Evolutionary conservation across 495 filamentous ascomycete species (phyloP), one percentile per base, ranked within the genome.

Genomic region (Hypomontagnella submonticulosa): DNA sequence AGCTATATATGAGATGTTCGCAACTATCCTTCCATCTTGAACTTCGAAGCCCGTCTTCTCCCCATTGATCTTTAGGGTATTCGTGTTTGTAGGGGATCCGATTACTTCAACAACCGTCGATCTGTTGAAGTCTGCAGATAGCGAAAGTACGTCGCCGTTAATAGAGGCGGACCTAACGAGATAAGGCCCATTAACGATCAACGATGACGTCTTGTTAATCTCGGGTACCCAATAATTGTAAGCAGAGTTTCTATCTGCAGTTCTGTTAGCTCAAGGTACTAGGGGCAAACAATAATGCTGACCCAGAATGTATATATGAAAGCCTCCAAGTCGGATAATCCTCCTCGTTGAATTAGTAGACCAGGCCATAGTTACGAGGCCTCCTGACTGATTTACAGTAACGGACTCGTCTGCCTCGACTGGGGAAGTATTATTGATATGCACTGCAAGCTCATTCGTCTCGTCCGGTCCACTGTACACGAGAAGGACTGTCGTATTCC

Each of bases 211-310:
- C 32, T 51, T 57, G 1, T 72, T 73, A 3, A 86, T 71, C 59
- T 90, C 78, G 1, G 87, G 81, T 8, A 85, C 82, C 89, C 89
- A 92, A 78, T 89, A 90, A 70, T 89, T 86, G 76, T 91, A 91
- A 0, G 87, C 89, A 15, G 83, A 79, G 74, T 89, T 87, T 27
- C 89, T 82, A 66, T 89, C 86, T 73, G 16, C 7, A 0, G 1
- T 9, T 18, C 10, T 7, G 20, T 57, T 38, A 57, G 20, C 18
- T 46, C 11, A 16, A 49, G 30, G 9, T 0, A 9, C 33, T 1
- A 7, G 30, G 12, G 19, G 8, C 4, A 7, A 20, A n/a, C 0
- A 37, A 8, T 34, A 7, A 2, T 47, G 38, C 56, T 41, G 20
- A 73, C 73, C 66, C 11, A 89, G 72, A 19, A 88, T 73, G 42